A percentile compares a stretch with the other conserved stretches of the same genome.
phyloP scores from a whole-genome alignment of 805 yeast genomes.

The Metschnikowia lachancei region DNA sequence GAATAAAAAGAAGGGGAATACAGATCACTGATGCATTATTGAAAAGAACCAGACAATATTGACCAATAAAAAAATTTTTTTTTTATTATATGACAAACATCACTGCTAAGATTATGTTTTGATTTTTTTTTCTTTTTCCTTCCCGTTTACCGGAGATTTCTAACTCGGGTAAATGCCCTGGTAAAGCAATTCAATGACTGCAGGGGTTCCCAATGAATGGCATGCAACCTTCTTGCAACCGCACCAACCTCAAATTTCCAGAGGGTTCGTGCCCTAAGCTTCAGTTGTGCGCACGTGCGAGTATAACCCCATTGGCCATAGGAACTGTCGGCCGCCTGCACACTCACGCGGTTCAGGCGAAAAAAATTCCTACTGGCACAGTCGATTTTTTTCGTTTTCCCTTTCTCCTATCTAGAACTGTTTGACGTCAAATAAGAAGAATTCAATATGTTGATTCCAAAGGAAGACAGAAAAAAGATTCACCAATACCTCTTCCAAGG shows the following conservation, averaged over 20 bases:
- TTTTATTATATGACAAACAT: too few species aligned
- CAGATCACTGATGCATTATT: not conserved
- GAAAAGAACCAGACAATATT: not conserved
- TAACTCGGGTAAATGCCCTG: too few species aligned
- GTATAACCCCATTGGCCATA: not conserved
- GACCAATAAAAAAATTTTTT: too few species aligned
- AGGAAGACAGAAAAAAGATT: slow-evolving; percentile 99
- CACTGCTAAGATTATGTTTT: too few species aligned
- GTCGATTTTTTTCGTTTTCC: slow-evolving; percentile 16
- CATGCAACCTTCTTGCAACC: too few species aligned
- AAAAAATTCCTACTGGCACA: slow-evolving; percentile 18
- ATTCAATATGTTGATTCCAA: slow-evolving; percentile 91
- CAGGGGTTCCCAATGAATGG: too few species aligned
- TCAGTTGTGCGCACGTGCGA: slow-evolving; percentile 6
- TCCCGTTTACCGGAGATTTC: too few species aligned
- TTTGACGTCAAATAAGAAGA: slow-evolving; percentile 19
- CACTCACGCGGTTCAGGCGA: slow-evolving; percentile 16
- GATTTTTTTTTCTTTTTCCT: too few species aligned
- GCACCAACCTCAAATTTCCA: not conserved
- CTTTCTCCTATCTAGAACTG: slow-evolving; percentile 18
- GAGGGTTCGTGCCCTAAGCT: slow-evolving; percentile 7
- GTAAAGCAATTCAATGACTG: too few species aligned
- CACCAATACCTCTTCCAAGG: slow-evolving; percentile 99
- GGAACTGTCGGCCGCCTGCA: slow-evolving; percentile 10
- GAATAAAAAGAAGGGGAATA: too few species aligned